Base-by-base conservation (phyloP, 768 basidiomycete species). In the Omphalotus guepiniiformis region DNA sequence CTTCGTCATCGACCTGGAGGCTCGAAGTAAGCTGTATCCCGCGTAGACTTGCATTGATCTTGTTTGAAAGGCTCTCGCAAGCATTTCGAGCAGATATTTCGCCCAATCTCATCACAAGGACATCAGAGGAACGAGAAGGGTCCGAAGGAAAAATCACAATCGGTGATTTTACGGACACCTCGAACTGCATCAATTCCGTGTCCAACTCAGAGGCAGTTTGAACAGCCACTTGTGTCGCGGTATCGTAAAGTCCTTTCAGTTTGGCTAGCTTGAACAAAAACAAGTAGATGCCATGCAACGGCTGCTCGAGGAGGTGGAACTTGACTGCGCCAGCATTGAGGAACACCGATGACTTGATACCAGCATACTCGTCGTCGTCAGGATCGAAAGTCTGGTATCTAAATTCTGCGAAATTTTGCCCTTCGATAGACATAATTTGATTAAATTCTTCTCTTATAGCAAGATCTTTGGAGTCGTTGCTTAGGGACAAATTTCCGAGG, bases 211-310 rank as follows among this genome's bases (percentile, higher is more conserved):
- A 82, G 4, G 93, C 96, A 39, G 79, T 75, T 62, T 97, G 91
- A 21, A 90, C 93, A 30, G 96, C 96, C 18, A 82, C 95, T 60
- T 90, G 83, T 2, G 91, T 88, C 9, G 95, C 93, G 16, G 93
- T 82, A 65, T 99, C 95, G 55, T 98, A 98, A 9, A 98, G 63
- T 2, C 87, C 88, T 69, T 98, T 98, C 56, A 99, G 81, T 53
- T 82, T 84, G 4, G 93, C 89, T 29, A 99, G 80, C 61, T 92
- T 88, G 49, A 80, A 70, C 29, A 92, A 63, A 67, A 94, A 99
- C 18, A 82, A 61, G 61, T 88, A 91, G 25, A 98, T 80, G 54
- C 85, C 82, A 42, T 84, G 91, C n/a, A 98, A 72, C n/a, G 94
- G 92, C 44, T 83, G 74, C 61, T 95, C 90, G 43, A 96, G 74